Evolutionary conservation across 2,329 filamentous ascomycete genomes (phyloP).

Genomic region (Rutstroemia sydowiana): DNA sequence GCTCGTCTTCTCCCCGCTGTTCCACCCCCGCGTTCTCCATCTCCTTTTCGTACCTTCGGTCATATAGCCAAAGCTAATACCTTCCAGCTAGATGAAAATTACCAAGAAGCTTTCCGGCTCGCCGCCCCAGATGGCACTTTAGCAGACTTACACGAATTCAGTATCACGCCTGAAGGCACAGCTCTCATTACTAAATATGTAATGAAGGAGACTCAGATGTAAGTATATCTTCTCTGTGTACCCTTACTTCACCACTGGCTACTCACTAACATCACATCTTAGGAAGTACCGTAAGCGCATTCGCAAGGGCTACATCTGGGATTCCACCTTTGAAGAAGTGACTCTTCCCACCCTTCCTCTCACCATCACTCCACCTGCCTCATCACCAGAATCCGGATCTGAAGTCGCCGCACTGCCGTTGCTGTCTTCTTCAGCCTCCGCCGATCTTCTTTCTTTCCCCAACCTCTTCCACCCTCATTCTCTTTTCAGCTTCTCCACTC

Average conservation of each 20-base stretch:
- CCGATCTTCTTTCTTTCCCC: slow-evolving; percentile 31
- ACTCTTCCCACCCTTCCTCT: background rate
- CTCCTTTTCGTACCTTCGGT: background rate
- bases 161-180: slow-evolving; percentile 36
- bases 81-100: background rate
- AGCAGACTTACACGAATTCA: slow-evolving; percentile 42
- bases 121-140: slow-evolving; percentile 32
- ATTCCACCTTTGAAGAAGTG: background rate
- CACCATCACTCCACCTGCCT: background rate
- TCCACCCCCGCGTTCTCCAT: background rate
- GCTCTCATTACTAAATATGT: slow-evolving; percentile 37
- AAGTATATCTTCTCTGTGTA: too few species aligned
- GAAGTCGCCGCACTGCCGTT: background rate
- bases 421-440: background rate
- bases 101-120: slow-evolving; percentile 3
- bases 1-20: background rate
- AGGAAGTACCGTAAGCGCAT: slow-evolving; percentile 21
- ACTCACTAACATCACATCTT: too few species aligned
- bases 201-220: too few species aligned
- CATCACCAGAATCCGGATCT: too few species aligned
- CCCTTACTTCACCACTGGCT: too few species aligned
- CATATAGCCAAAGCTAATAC: background rate
- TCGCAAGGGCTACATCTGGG: background rate
- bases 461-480: too few species aligned
- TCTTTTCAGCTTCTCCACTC: too few species aligned